Base-by-base conservation (phyloP, 2,329 filamentous ascomycete species). In the Diaporthe caulivora region DNA sequence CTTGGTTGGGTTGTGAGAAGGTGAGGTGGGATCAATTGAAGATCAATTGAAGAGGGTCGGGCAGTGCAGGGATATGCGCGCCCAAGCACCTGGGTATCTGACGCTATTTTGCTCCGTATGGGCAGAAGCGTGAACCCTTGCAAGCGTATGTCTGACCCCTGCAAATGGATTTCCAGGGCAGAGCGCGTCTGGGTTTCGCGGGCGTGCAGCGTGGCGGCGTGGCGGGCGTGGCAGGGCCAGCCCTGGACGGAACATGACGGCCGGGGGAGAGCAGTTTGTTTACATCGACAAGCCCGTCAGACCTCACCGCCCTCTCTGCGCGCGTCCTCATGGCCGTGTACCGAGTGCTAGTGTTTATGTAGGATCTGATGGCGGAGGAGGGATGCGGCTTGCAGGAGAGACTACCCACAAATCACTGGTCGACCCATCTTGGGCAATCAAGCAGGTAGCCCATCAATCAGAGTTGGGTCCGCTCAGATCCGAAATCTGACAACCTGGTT, bases 401-500 rank as follows among this genome's bases (percentile, higher is more conserved):
- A 9, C 13, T 31, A 7, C 37, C 18, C 11, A 49, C 24, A 26
- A 34, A 34, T 34, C 42, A 29, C 29, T 49, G 21, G 15, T n/a
- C 17, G 42, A 65, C 44, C 42, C 26, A 10, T 34, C n/a, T 24
- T 37, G 26, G 34, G 44, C 44, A 37, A 4, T 17, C 42, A 6
- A 17, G 11, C 8, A n/a, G 13, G 4, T 10, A 31, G 44, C 11
- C 58, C 40, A 47, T 47, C 58, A 51, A 34, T 65, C 62, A 49
- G 26, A 49, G 58, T 37, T 51, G 6, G 29, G 29, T 51, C 62
- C 64, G 70, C 72, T 58, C 71, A 70, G 71, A 73, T 73, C 68
- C 69, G 69, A 71, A 68, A 74, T 76, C 75, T 73, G 75, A 72
- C 74, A 74, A 47, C 53, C 57, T 64, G 53, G 57, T 34, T 34